phyloP scores from a whole-genome alignment of 164 flowering plant genomes.

The Kingdonia uniflora region DNA sequence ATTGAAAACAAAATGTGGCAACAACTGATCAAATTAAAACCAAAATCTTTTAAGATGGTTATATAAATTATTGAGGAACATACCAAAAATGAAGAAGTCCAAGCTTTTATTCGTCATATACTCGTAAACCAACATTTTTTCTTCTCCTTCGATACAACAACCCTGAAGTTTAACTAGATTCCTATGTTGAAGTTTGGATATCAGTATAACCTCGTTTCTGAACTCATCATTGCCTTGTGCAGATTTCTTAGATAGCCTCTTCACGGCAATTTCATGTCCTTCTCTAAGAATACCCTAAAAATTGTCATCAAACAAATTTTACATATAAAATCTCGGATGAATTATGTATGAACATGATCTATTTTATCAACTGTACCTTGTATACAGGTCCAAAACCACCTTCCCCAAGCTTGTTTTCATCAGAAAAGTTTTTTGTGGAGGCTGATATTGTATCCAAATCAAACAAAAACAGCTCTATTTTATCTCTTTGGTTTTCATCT shows the following conservation, averaged over 20 bases:
- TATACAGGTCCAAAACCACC: conserved; percentile 40
- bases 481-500: background rate
- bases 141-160: background rate
- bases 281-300: background rate
- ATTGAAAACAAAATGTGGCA: background rate
- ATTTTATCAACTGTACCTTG: conserved; percentile 28
- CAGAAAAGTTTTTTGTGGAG: conserved; percentile 19
- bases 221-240: conserved; percentile 4
- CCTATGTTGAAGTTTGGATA: too few species aligned
- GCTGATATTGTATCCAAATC: conserved; percentile 8
- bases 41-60: background rate
- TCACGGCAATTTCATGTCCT: conserved; percentile 6
- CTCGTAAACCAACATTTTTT: too few species aligned
- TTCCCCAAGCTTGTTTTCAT: conserved; percentile 20
- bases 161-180: too few species aligned
- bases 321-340: too few species aligned
- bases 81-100: conserved; percentile 6
- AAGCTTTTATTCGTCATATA: conserved; percentile 7
- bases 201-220: conserved; percentile 5
- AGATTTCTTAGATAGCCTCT: conserved; percentile 5
- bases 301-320: too few species aligned
- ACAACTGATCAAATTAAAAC: too few species aligned
- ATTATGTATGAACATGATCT: background rate
- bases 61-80: background rate
- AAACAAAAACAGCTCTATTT: background rate